A percentile compares a stretch with the other conserved stretches of the same genome.
Conservation (phyloP, 2,329 filamentous ascomycete species). For the Ceratocystis smalleyi region DNA sequence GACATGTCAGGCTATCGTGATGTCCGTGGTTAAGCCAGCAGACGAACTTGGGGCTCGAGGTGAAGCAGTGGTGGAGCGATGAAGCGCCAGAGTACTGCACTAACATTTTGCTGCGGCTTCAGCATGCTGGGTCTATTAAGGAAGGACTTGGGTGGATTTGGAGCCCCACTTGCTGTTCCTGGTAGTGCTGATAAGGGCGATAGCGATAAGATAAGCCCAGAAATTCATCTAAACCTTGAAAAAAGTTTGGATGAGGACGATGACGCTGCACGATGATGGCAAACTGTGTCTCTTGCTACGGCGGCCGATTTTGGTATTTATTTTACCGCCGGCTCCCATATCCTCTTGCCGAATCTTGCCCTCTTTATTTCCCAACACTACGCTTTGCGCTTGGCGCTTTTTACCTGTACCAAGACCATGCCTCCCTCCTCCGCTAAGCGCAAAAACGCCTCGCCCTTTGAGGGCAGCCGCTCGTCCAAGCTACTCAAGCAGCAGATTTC, state of each 20-base stretch:
- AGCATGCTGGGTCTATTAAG: neutral
- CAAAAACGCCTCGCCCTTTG: slow-evolving; percentile 3
- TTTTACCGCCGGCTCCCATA: too few species aligned
- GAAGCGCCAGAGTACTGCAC: neutral
- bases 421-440: slow-evolving; percentile 2
- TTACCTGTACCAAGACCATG: neutral
- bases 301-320: too few species aligned
- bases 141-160: neutral
- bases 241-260: slow-evolving; percentile 9
- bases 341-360: neutral
- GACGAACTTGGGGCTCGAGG: slow-evolving; percentile 1
- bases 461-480: slow-evolving; percentile 13
- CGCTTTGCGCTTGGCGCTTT: neutral
- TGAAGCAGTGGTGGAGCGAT: slow-evolving; percentile 2
- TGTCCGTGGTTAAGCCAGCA: neutral
- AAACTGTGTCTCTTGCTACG: too few species aligned
- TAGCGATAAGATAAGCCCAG: neutral
- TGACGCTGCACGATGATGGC: too few species aligned
- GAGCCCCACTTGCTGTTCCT: slow-evolving; percentile 8
- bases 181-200: slow-evolving; percentile 14
- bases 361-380: neutral
- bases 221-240: neutral
- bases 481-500: slow-evolving; percentile 47
- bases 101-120: neutral
- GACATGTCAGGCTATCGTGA: neutral